Evolutionary conservation across 1,284 basidiomycete species (phyloP), one percentile per base, ranked within the genome.

Genomic region (Inonotus hispidus): DNA sequence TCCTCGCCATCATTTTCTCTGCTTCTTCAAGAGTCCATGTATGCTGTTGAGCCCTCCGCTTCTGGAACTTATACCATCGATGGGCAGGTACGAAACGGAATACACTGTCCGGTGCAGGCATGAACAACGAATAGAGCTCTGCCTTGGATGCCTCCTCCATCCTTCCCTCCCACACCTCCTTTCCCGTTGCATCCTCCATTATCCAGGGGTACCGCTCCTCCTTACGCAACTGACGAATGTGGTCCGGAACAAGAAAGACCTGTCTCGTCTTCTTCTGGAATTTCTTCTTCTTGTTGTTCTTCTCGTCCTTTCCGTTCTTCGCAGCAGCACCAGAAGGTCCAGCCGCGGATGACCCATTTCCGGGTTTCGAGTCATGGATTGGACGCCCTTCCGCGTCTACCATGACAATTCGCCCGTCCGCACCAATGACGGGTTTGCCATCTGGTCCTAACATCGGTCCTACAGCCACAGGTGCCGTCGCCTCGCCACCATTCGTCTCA

Each of bases 131-230:
- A 56, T 74, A 71, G 23, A 72, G 74, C 67, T 75, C 70, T 35
- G 72, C 77, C 72, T 83, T 91, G 21, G 81, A 75, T 6, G 83
- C 79, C 61, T 93, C 91, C 71, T 93, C 90, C 77, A 94, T 79
- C 70, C 87, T 81, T 19, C 87, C 93, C 21, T 85, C 78, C 92
- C 92, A 95, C 32, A 82, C 70, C 72, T 92, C 88, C 62, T 78
- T 74, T 58, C 83, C 80, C 47, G 71, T 70, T 52, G 79, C 82
- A 70, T 93, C 91, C 75, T 95, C 92, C 74, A 94, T 82, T 49
- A 95, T 85, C 93, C 92, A 95, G 1, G 93, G 92, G 71, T 89
- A 90, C 66, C 89, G 78, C 73, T 95, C 93, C 75, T 95, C 92
- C 68, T 81, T 82, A 69, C 88, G 78, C 67, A 93, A 77, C 74